Percentiles rank a stretch among this genome's conserved stretches.
phyloP scores from a whole-genome alignment of 805 yeast genomes.

The Barnettozyma siamensis region DNA sequence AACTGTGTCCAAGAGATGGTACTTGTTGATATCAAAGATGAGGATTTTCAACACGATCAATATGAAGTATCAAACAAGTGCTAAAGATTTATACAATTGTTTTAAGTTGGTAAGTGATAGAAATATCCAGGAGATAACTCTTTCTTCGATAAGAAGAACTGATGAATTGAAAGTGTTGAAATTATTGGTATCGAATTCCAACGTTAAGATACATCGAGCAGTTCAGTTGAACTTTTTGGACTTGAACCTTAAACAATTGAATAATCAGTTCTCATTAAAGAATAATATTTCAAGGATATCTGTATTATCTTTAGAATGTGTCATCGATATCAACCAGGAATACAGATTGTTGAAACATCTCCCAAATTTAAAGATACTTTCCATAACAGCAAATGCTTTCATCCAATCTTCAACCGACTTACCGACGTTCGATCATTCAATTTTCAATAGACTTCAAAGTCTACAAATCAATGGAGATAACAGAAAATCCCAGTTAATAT shows the following conservation, averaged over 20 bases:
- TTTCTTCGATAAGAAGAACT: constrained; percentile 14
- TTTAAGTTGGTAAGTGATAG: constrained; percentile 11
- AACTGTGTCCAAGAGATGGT: constrained; percentile 16
- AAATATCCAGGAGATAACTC: constrained; percentile 9
- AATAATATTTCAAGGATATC: constrained; percentile 6
- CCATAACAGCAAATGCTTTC: constrained; percentile 3
- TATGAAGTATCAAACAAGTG: constrained; percentile 9
- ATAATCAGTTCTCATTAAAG: constrained; percentile 4
- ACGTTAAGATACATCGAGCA: constrained; percentile 5
- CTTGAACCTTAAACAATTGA: constrained; percentile 13
- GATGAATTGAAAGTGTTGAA: constrained; percentile 19
- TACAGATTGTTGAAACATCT: constrained; percentile 12
- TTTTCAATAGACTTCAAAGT: constrained; percentile 10
- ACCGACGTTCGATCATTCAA: neutral
- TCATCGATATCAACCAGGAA: constrained; percentile 16
- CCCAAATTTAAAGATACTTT: constrained; percentile 15
- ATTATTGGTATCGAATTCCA: constrained; percentile 7
- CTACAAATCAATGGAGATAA: constrained; percentile 17
- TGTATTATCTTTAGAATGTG: constrained; percentile 15
- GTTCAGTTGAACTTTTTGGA: constrained; percentile 16
- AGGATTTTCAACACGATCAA: constrained; percentile 15
- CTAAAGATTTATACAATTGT: constrained; percentile 17
- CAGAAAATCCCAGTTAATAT: constrained; percentile 13
- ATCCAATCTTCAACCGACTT: constrained; percentile 6
- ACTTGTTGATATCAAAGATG: constrained; percentile 7